These are phyloP conservation scores for Aspergillus cavernicola DNA, from an alignment of 495 filamentous ascomycete genomes.

Conservation along the genomic window DNA sequence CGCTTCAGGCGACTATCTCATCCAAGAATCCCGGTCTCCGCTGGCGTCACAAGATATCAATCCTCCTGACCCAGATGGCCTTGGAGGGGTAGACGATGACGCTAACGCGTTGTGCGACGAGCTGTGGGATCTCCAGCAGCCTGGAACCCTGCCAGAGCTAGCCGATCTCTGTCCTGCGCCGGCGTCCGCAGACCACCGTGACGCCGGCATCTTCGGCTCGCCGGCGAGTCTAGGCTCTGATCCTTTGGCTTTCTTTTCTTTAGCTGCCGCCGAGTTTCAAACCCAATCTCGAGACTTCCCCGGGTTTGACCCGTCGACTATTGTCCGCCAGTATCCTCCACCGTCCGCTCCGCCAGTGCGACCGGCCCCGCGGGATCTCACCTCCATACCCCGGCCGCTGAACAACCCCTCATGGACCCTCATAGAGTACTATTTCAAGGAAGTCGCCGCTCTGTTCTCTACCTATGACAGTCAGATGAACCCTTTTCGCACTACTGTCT, in stretches of 20 bases:
- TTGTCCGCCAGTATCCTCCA: slow-evolving; percentile 40
- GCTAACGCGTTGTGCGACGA: slow-evolving; percentile 27
- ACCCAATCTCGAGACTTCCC: slow-evolving; percentile 19
- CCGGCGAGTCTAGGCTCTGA: slow-evolving; percentile 23
- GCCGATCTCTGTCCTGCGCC: slow-evolving; percentile 30
- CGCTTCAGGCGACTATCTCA: slow-evolving; percentile 2
- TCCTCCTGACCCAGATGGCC: slow-evolving; percentile 2
- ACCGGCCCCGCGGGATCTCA: slow-evolving; percentile 20
- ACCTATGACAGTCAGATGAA: slow-evolving; percentile 58
- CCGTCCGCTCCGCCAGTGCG: slow-evolving; percentile 16
- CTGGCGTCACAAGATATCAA: slow-evolving; percentile 5
- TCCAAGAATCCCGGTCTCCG: slow-evolving; percentile 6
- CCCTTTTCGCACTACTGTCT: slow-evolving; percentile 54
- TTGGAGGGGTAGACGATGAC: slow-evolving; percentile 17
- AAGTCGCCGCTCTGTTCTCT: slow-evolving; percentile 54
- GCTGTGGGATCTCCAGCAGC: slow-evolving; percentile 35
- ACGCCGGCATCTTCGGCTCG: slow-evolving; percentile 26
- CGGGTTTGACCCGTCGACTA: slow-evolving; percentile 36
- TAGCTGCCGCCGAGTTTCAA: slow-evolving; percentile 22
- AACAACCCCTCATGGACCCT: slow-evolving; percentile 51
- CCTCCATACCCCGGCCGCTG: slow-evolving; percentile 34
- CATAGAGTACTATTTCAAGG: slow-evolving; percentile 59
- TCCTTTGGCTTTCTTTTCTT: slow-evolving; percentile 30
- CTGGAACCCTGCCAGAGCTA: slow-evolving; percentile 33
- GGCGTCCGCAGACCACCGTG: slow-evolving; percentile 11